phyloP scores from a whole-genome alignment of 2,329 filamentous ascomycete species.

The Fusarium denticulatum region DNA sequence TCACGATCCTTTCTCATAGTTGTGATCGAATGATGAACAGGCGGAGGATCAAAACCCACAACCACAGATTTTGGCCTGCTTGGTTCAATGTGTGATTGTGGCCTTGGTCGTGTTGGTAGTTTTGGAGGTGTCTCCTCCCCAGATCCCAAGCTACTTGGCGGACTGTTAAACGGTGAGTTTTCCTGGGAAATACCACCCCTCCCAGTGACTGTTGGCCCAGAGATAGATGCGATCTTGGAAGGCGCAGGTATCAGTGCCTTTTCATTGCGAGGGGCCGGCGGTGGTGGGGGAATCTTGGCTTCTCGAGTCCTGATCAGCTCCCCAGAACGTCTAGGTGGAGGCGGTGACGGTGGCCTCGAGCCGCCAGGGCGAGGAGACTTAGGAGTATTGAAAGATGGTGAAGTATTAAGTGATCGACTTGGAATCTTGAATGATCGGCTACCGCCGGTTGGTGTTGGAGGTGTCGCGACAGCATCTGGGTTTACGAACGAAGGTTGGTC shows the following conservation, averaged over 20 bases:
- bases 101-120: constrained; percentile 62
- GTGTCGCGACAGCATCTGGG: constrained; percentile 56
- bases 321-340: constrained; percentile 70
- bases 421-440: constrained; percentile 62
- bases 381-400: constrained; percentile 48
- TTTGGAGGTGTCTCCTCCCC: constrained; percentile 62
- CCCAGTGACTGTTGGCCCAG: constrained; percentile 21
- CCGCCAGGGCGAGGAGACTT: constrained; percentile 59
- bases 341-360: constrained; percentile 69
- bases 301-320: constrained; percentile 65
- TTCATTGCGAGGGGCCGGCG: constrained; percentile 81
- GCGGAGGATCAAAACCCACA: constrained; percentile 60
- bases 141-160: constrained; percentile 75
- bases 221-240: constrained; percentile 23
- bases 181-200: constrained; percentile 47
- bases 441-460: constrained; percentile 53
- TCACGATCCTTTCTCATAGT: constrained; percentile 58
- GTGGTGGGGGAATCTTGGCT: constrained; percentile 63
- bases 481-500: constrained; percentile 60
- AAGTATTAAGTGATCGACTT: constrained; percentile 65
- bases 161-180: constrained; percentile 86
- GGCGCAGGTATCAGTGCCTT: constrained; percentile 61
- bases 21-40: constrained; percentile 60
- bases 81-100: constrained; percentile 44
- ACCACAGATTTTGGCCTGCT: constrained; percentile 37